Evolutionary conservation across 371 early-diverging fungal genomes (phyloP).

Genomic region (Mucor racemosus): DNA sequence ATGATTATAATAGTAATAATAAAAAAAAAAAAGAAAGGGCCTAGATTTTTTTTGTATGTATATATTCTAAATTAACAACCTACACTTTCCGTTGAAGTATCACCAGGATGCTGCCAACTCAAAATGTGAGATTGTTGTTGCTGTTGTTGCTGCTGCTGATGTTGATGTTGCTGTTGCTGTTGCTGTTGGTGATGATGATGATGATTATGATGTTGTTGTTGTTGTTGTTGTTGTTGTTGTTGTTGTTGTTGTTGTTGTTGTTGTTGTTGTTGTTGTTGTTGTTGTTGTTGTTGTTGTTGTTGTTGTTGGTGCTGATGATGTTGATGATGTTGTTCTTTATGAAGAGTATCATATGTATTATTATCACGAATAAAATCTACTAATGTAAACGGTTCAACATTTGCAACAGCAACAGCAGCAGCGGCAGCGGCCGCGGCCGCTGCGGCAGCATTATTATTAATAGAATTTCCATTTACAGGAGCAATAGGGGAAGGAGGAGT

Average conservation of each 20-base stretch:
- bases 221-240: neutral
- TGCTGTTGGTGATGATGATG: neutral
- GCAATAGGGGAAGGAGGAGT: slow-evolving; percentile 11
- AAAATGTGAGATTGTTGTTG: slow-evolving; percentile 21
- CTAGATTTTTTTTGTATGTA: neutral
- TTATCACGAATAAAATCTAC: slow-evolving; percentile 30
- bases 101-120: slow-evolving; percentile 35
- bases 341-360: slow-evolving; percentile 5
- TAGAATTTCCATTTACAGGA: slow-evolving; percentile 5
- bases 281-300: neutral
- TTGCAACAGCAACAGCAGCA: slow-evolving; percentile 3
- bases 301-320: slow-evolving; percentile 1
- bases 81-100: slow-evolving; percentile 30
- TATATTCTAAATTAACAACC: slow-evolving; percentile 20
- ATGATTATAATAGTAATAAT: neutral
- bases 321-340: slow-evolving; percentile 6
- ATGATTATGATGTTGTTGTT: neutral
- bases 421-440: slow-evolving; percentile 2
- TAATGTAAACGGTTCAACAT: slow-evolving; percentile 22
- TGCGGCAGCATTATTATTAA: slow-evolving; percentile 5
- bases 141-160: neutral
- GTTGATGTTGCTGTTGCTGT: neutral
- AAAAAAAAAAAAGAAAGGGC: neutral
- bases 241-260: neutral
- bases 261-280: neutral